Base-by-base conservation (phyloP, 176 grass and related monocot species). In the Avena atlantica region DNA sequence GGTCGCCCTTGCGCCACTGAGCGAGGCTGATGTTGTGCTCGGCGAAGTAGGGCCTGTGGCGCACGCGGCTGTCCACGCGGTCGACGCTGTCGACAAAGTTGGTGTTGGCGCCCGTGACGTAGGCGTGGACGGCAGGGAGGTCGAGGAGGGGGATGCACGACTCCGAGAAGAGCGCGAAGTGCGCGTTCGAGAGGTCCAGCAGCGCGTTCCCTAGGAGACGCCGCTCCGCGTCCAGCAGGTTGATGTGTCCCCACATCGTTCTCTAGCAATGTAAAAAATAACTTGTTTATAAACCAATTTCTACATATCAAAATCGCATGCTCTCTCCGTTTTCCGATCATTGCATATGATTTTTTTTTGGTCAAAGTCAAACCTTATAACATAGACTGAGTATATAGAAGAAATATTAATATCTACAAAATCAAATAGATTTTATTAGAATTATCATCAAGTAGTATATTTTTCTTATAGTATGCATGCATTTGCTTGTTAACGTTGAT, bases 1-100 rank as follows among this genome's bases (percentile, higher is more conserved):
- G 92, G 16, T 90, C 60, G 3, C 94, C 94, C 82, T 97, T 97
- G 56, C 94, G 83, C 94, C 94, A 97, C 72, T 83, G 90, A 51
- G 71, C 49, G 36, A 48, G 57, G 80, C 55, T 88, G 85, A 85
- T 91, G 57, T 86, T 82, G 6, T 84, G 91, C 4, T 56, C 51
- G 34, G 85, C 85, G 85, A 87, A 91, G 55, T 58, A 81, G 0
- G 58, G 25, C 6, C 78, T 51, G 86, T 95, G 95, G 21, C 96
- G 86, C 13, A 49, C 90, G 1, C 80, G 81, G 59, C 92, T 89
- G 53, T 84, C 87, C 71, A 45, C 65, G 53, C 90, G 81, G 48
- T 89, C 79, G 37, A 90, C 90, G 74, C 87, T 84, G 47, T 91
- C 91, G 2, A 96, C 91, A 56, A 88, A 93, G 83, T 89, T 96